A percentile compares a stretch with the other conserved stretches of the same genome.
phyloP scores from a whole-genome alignment of 495 filamentous ascomycete species.

The Penicillium maclennaniae region DNA sequence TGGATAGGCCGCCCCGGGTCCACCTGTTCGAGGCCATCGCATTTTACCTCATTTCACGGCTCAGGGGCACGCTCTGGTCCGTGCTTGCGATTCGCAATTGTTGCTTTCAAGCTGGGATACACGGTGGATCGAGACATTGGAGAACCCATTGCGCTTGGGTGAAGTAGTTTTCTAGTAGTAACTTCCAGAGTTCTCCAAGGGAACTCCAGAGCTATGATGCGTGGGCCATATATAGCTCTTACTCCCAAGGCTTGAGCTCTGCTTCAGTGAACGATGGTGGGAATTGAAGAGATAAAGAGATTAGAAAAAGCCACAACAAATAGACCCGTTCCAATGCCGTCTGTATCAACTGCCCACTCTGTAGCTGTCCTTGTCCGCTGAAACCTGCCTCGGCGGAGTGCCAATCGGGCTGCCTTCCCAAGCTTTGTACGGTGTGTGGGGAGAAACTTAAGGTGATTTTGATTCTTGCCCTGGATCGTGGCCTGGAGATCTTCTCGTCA shows the following conservation, averaged over 20 bases:
- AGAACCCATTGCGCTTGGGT: too few species aligned
- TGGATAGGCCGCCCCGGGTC: not conserved
- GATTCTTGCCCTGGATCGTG: not conserved
- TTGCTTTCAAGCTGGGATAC: not conserved
- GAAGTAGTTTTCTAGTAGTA: too few species aligned
- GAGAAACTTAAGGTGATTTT: slow-evolving; percentile 13
- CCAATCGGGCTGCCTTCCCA: not conserved
- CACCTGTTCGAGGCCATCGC: slow-evolving; percentile 20
- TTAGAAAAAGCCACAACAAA: not conserved
- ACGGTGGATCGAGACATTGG: not conserved
- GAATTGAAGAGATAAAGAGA: not conserved
- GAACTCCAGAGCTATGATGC: too few species aligned
- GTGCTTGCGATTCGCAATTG: slow-evolving; percentile 12
- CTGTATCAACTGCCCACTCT: not conserved
- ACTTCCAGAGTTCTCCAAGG: too few species aligned
- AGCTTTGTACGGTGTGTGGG: slow-evolving; percentile 5
- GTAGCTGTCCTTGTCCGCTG: slow-evolving; percentile 8
- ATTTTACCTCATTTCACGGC: slow-evolving; percentile 6
- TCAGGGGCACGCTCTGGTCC: slow-evolving; percentile 28
- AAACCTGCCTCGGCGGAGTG: slow-evolving; percentile 7
- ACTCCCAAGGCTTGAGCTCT: not conserved
- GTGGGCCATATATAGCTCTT: too few species aligned
- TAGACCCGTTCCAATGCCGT: not conserved
- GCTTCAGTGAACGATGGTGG: not conserved
- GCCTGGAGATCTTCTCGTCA: too few species aligned